A percentile compares a stretch with the other conserved stretches of the same genome.
Conservation (phyloP, 2,329 filamentous ascomycete species). For the Xylariaceae sp. region DNA sequence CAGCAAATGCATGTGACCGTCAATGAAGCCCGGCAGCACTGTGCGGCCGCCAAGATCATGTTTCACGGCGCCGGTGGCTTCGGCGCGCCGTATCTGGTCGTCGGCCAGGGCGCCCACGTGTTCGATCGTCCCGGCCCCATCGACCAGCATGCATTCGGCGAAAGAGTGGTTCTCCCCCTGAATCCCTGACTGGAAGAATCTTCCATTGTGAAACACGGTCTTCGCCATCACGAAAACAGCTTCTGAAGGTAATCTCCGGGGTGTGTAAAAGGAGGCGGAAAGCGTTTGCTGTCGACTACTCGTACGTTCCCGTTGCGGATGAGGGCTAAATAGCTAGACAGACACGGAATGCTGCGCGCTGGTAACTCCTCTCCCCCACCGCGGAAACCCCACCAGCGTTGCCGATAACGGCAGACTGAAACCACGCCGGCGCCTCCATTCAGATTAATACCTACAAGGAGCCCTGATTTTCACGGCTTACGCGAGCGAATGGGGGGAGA, state of each 20-base stretch:
- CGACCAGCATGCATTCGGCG: slow-evolving; percentile 35
- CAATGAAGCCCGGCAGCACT: slow-evolving; percentile 51
- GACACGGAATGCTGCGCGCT: no score
- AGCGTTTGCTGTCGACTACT: not conserved
- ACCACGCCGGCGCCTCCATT: not conserved
- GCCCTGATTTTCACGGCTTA: not conserved
- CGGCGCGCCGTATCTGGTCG: slow-evolving; percentile 28
- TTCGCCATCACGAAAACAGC: slow-evolving; percentile 31
- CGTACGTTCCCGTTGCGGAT: no score
- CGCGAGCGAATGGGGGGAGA: not conserved
- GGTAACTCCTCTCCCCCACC: no score
- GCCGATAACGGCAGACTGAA: not conserved
- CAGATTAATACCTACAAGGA: not conserved
- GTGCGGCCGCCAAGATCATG: slow-evolving; percentile 37
- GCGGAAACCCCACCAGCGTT: not conserved
- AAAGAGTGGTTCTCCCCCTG: slow-evolving; percentile 30
- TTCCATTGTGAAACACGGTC: slow-evolving; percentile 55
- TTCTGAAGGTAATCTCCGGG: not conserved
- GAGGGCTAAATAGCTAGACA: no score
- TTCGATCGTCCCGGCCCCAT: slow-evolving; percentile 32
- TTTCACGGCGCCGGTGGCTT: slow-evolving; percentile 23
- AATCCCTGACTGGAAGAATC: slow-evolving; percentile 48
- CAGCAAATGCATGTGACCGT: slow-evolving; percentile 54
- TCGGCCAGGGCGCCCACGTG: slow-evolving; percentile 35
- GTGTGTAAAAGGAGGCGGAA: not conserved